Base-by-base conservation (phyloP, 805 yeast genomes). In the Lipomyces kockii region DNA sequence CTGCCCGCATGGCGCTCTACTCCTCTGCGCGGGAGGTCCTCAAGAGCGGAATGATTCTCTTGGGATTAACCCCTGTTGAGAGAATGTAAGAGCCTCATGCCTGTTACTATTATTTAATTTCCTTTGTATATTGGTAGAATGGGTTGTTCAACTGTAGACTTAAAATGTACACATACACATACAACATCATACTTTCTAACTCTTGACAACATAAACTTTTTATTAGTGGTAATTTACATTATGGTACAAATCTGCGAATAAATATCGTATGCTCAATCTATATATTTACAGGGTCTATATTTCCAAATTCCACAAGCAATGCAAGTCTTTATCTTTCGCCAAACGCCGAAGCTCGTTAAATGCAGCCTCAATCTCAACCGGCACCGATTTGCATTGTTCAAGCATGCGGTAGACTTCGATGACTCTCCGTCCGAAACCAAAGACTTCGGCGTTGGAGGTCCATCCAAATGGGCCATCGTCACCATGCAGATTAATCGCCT, bases 51-150 rank as follows among this genome's bases (percentile, higher is more conserved):
- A 88, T 95, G 92, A 82, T 83, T 58, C 82, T 95, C 76, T 83
- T 95, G 76, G 97, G 98, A 65, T 84, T 95, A 78, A 92, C 98
- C 57, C 98, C 99, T n/a, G 98, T 95, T 70, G 97, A 94, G 75
- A 89, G 98, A 86, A 94, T 94, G 98, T 94, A 83, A 5, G 5
- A 81, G 9, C n/a, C 20, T 43, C 20, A 8, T n/a, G 20, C 9
- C 43, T n/a, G 22, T 43, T 43, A 4, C 20, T 49, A n/a, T 25
- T 51, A 37, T n/a, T 60, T 22, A 12, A 22, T 53, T 25, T 34
- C 17, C 39, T 37, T 8, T 37, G 32, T 29, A 5, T 37, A 43
- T n/a, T 17, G 49, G 11, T 43, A 43, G 49, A 17, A 17, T 17
- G 49, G 49, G 11, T 4, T 17, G 49, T 43, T 43, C 49, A 43